Evolutionary conservation across 306 rosid genomes (phyloP).

Genomic region (Canavalia gladiata): DNA sequence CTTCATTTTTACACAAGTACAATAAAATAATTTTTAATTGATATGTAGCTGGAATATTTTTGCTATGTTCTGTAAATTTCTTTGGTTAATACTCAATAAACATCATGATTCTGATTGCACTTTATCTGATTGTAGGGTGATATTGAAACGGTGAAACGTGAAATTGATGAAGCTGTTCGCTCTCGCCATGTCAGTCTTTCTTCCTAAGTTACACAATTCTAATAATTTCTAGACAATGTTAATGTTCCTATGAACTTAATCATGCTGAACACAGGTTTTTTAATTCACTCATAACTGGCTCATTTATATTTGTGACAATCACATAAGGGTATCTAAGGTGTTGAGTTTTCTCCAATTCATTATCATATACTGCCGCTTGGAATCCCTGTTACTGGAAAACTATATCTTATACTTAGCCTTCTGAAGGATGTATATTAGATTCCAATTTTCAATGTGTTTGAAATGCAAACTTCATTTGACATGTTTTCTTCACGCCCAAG

Average conservation of each 20-base stretch:
- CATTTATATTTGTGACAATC: slow-evolving; percentile 33
- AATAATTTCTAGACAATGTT: slow-evolving; percentile 14
- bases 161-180: slow-evolving; percentile 92
- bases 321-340: slow-evolving; percentile 13
- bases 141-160: slow-evolving; percentile 88
- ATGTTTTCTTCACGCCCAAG: slow-evolving; percentile 5
- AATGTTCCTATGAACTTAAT: slow-evolving; percentile 38
- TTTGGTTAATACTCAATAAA: slow-evolving; percentile 17
- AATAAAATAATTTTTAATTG: slow-evolving; percentile 16
- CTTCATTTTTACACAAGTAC: neutral
- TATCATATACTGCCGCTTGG: slow-evolving; percentile 19
- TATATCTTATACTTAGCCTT: slow-evolving; percentile 20
- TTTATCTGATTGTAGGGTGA: slow-evolving; percentile 75
- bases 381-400: slow-evolving; percentile 22
- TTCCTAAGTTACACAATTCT: slow-evolving; percentile 37
- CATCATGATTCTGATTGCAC: slow-evolving; percentile 39
- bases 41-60: slow-evolving; percentile 10
- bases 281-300: neutral
- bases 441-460: slow-evolving; percentile 14
- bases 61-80: neutral
- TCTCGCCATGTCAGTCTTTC: slow-evolving; percentile 88
- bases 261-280: slow-evolving; percentile 18
- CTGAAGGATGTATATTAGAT: slow-evolving; percentile 5
- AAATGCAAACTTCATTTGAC: slow-evolving; percentile 11
- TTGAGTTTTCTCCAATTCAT: slow-evolving; percentile 28